Evolutionary conservation across 2,329 filamentous ascomycete genomes (phyloP), one percentile per base, ranked within the genome.

Genomic region (Akanthomyces lecanii): DNA sequence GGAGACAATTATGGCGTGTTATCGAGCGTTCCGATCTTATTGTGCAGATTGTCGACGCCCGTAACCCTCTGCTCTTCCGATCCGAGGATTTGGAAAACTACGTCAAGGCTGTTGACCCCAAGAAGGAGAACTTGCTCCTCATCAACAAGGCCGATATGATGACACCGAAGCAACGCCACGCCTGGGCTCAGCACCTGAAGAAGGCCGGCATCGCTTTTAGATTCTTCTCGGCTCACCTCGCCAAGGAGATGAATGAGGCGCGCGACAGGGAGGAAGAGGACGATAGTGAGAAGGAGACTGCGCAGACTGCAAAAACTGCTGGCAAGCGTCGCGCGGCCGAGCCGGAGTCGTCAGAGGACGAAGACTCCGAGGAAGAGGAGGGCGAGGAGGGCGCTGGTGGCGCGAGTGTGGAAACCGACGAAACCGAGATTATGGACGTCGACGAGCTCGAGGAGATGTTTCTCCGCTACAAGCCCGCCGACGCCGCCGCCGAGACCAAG

Each of bases 91-190:
- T 99, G 65, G 95, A 98, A 73, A 83, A 81, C 67, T 99, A 99
- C 69, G 95, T 99, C 70, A 96, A 97, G 77, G 92, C 96, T 69
- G 89, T 98, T 30, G 90, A 96, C 70, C 77, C 87, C 2, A 88
- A 86, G 73, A 98, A 99, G 81, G 85, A 92, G 73, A 99, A 98
- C 74, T 73, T 99, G 71, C 76, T 99, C 62, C 81, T 99, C 62
- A 94, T 99, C 72, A 99, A 99, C 82, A 99, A 99, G 82, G 93
- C 95, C 52, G 95, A 99, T 77, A 97, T 99, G 95, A 93, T 99
- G 91, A 96, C 93, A 1, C 76, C 87, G 54, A 86, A 86, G 70
- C 96, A 99, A 78, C 83, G 95, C 67, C 84, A 84, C 67, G 81
- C 83, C 0, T 99, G 95, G 95, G 93, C 93, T 3, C 85, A 89